Conservation (phyloP, 768 basidiomycete genomes). For the Auricularia sp. region DNA sequence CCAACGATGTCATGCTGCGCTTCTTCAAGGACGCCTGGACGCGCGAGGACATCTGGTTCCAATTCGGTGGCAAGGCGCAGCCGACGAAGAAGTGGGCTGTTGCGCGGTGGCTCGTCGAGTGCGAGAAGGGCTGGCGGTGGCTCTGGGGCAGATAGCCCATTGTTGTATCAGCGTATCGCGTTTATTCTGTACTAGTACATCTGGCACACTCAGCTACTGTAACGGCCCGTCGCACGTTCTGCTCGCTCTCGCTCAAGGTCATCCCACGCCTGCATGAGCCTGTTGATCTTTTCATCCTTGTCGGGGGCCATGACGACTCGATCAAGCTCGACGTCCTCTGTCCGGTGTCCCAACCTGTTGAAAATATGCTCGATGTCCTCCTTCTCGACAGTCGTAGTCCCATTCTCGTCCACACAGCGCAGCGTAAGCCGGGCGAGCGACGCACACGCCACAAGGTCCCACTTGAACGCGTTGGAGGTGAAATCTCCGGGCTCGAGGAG, state of each 20-base stretch:
- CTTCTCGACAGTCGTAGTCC: not conserved
- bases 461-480: not conserved
- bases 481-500: not conserved
- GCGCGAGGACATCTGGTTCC: not conserved
- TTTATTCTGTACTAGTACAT: too few species aligned
- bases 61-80: not conserved
- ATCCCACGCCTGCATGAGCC: not conserved
- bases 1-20: not conserved
- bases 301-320: not conserved
- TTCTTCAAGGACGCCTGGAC: not conserved
- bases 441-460: not conserved
- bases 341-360: not conserved
- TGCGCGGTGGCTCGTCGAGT: not conserved
- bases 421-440: not conserved
- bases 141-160: not conserved
- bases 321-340: not conserved
- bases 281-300: not conserved
- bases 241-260: too few species aligned
- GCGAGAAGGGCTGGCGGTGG: conserved; percentile 1
- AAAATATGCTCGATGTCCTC: not conserved
- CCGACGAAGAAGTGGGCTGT: not conserved
- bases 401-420: not conserved
- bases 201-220: too few species aligned
- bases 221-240: too few species aligned
- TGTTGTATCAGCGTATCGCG: too few species aligned